Evolutionary conservation across 257 asterid species (phyloP).

Genomic region (Capsicum baccatum): DNA sequence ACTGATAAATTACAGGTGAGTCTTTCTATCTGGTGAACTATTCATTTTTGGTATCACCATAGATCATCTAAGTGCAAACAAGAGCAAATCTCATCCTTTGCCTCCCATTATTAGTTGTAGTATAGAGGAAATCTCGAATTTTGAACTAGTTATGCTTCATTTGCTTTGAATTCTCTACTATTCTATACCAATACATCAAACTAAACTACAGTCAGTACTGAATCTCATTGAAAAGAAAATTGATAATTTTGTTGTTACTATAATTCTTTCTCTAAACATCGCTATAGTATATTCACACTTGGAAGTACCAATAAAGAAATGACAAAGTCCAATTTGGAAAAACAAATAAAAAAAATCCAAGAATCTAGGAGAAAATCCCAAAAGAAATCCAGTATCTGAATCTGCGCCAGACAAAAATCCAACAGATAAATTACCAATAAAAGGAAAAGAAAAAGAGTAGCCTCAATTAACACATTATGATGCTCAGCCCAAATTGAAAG

Average conservation of each 20-base stretch:
- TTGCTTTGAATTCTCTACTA: no score
- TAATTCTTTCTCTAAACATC: background rate
- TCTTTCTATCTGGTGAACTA: background rate
- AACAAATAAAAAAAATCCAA: background rate
- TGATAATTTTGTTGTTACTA: no score
- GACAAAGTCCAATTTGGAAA: background rate
- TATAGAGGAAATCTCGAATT: no score
- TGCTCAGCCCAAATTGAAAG: constrained; percentile 25
- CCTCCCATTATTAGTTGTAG: no score
- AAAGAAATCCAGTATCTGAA: background rate
- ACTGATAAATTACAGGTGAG: background rate
- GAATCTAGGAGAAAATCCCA: background rate
- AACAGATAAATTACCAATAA: background rate
- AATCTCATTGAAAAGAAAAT: no score
- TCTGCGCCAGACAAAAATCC: background rate
- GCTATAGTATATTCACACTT: background rate
- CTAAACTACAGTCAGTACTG: no score
- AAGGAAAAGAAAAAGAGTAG: background rate
- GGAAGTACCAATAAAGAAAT: background rate
- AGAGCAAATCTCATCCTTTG: background rate
- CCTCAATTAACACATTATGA: constrained; percentile 12
- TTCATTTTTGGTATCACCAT: background rate
- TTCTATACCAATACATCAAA: no score
- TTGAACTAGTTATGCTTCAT: no score
- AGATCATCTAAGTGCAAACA: background rate